phyloP scores from a whole-genome alignment of 176 grass and related monocot species.

The Phyllostachys edulis region DNA sequence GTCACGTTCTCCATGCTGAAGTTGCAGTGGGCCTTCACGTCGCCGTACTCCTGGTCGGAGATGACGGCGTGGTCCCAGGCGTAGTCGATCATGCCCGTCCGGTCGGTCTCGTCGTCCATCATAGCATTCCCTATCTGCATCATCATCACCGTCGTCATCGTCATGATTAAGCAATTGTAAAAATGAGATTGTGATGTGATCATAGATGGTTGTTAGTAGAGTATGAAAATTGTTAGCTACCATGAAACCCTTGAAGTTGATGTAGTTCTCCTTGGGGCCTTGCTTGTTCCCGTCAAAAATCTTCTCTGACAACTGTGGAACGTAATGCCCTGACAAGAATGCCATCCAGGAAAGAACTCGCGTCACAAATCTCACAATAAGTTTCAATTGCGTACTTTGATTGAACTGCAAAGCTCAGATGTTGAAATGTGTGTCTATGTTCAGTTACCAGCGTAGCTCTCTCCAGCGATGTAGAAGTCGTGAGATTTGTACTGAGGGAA shows the following conservation, averaged over 20 bases:
- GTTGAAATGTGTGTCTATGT: neutral
- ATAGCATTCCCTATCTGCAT: slow-evolving; percentile 82
- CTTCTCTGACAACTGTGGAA: slow-evolving; percentile 84
- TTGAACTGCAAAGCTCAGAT: neutral
- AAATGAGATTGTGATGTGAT: neutral
- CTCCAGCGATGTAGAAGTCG: slow-evolving; percentile 91
- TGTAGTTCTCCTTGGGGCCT: slow-evolving; percentile 51
- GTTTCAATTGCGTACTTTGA: neutral
- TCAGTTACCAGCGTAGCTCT: slow-evolving; percentile 89
- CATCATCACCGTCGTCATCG: neutral
- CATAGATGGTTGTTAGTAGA: neutral
- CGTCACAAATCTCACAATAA: neutral
- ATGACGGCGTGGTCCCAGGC: slow-evolving; percentile 98
- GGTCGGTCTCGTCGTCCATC: slow-evolving; percentile 84
- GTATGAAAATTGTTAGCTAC: slow-evolving; percentile 2
- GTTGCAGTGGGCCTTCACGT: slow-evolving; percentile 67
- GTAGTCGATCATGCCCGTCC: slow-evolving; percentile 84
- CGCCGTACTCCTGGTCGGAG: slow-evolving; percentile 79
- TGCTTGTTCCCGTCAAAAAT: slow-evolving; percentile 85
- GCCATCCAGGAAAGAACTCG: neutral
- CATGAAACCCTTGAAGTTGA: slow-evolving; percentile 99
- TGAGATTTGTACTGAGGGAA: slow-evolving; percentile 86
- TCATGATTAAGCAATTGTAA: neutral
- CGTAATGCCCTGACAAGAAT: slow-evolving; percentile 73
- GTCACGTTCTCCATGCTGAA: slow-evolving; percentile 44